Percentiles rank a stretch among this genome's conserved stretches.
These are phyloP conservation scores for Amoebophrya sp. DNA, from an alignment of 169 alveolate genomes.

Conservation along the genomic window DNA sequence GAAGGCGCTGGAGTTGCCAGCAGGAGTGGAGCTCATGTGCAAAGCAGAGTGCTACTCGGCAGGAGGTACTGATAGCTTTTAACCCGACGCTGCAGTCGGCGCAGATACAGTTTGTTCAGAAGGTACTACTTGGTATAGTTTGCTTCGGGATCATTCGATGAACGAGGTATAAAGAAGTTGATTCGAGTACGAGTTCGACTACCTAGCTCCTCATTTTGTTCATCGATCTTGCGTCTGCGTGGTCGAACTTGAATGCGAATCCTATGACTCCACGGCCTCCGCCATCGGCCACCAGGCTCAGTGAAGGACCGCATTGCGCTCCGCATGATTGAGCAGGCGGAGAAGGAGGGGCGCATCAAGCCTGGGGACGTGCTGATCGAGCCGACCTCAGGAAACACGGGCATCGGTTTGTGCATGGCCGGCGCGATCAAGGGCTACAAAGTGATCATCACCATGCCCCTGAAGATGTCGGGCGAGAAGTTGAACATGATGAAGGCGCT, in stretches of 20 bases:
- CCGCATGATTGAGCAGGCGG: conserved; percentile 76
- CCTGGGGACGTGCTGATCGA: conserved; percentile 71
- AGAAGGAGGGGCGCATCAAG: conserved; percentile 56
- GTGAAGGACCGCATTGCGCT: conserved; percentile 64
- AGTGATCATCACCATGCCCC: conserved; percentile 64
- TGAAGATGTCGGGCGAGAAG: conserved; percentile 80
- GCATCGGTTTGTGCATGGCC: conserved; percentile 74
- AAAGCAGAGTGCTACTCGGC: neutral
- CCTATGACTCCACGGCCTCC: too few species aligned
- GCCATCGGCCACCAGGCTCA: too few species aligned
- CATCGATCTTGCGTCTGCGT: too few species aligned
- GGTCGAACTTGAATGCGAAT: too few species aligned
- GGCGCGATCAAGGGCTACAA: conserved; percentile 75
- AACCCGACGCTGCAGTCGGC: too few species aligned
- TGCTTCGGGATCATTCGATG: too few species aligned
- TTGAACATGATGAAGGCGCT: conserved; percentile 50
- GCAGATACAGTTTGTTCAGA: too few species aligned
- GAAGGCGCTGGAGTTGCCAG: neutral
- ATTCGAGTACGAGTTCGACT: too few species aligned
- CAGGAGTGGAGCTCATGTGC: neutral
- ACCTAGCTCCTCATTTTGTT: too few species aligned
- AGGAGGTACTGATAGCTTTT: neutral
- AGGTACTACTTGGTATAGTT: too few species aligned
- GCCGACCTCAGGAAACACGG: conserved; percentile 87
- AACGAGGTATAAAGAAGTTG: too few species aligned